Evolutionary conservation across 192 early-diverging fungal genomes (phyloP).

Genomic region (Pilobolus umbonatus): DNA sequence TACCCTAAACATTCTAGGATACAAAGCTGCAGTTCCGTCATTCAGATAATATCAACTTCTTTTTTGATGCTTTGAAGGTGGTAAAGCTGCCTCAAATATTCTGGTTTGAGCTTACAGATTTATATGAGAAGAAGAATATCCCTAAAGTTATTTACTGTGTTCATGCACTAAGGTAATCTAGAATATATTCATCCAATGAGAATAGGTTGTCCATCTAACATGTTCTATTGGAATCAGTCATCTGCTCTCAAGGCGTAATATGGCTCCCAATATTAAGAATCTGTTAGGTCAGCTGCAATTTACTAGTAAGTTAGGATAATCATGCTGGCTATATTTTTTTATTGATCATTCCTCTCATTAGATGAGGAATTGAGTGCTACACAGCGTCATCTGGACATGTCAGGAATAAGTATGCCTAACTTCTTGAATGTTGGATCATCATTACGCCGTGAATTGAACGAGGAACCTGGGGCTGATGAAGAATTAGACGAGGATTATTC

Average conservation of each 20-base stretch:
- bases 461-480: constrained; percentile 18
- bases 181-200: neutral
- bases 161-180: constrained; percentile 78
- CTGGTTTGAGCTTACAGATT: constrained; percentile 94
- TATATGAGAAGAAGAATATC: constrained; percentile 99
- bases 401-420: constrained; percentile 80
- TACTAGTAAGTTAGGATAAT: constrained; percentile 53
- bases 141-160: constrained; percentile 99
- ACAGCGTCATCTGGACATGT: constrained; percentile 75
- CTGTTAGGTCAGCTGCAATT: constrained; percentile 90
- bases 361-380: constrained; percentile 74
- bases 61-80: constrained; percentile 75
- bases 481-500: neutral
- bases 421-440: constrained; percentile 81
- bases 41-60: constrained; percentile 97
- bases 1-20: constrained; percentile 42
- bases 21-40: constrained; percentile 84
- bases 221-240: no score
- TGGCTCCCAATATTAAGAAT: constrained; percentile 88
- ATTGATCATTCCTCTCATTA: constrained; percentile 13
- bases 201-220: constrained; percentile 12
- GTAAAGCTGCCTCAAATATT: constrained; percentile 88
- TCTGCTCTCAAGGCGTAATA: constrained; percentile 79
- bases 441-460: constrained; percentile 50
- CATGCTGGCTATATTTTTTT: neutral